Conservation (phyloP, 1,139 yeast genomes). For the Yamadazyma conglobata region DNA sequence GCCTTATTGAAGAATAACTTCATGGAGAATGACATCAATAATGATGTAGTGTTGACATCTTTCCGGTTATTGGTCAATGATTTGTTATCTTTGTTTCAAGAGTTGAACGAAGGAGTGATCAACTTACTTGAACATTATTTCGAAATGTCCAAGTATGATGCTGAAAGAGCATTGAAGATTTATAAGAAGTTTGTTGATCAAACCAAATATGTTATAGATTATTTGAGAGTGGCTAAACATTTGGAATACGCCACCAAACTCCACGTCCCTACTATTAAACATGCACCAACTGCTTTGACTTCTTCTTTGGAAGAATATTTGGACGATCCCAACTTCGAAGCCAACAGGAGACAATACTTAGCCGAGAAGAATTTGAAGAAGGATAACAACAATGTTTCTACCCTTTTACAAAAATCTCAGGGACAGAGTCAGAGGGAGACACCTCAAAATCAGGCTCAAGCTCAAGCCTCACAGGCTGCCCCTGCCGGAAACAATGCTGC, state of each 20-base stretch:
- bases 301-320: conserved; percentile 84
- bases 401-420: conserved; percentile 6
- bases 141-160: conserved; percentile 84
- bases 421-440: conserved; percentile 14
- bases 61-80: conserved; percentile 87
- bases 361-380: conserved; percentile 43
- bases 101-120: conserved; percentile 91
- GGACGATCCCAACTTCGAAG: conserved; percentile 80
- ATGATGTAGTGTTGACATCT: conserved; percentile 79
- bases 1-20: conserved; percentile 73
- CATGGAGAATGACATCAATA: conserved; percentile 69
- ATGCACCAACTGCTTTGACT: conserved; percentile 93
- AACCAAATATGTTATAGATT: conserved; percentile 84
- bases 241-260: conserved; percentile 82
- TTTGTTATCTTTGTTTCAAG: conserved; percentile 78
- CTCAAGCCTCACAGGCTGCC: not conserved
- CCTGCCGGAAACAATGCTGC: conserved; percentile 1
- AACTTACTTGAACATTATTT: conserved; percentile 90
- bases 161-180: conserved; percentile 78
- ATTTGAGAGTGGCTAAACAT: conserved; percentile 84
- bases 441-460: conserved; percentile 3
- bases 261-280: conserved; percentile 93
- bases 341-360: conserved; percentile 72
- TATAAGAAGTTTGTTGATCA: conserved; percentile 83
- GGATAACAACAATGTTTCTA: conserved; percentile 4